Conservation (phyloP, 331 rosid genomes). For the Pyracantha coccinea region DNA sequence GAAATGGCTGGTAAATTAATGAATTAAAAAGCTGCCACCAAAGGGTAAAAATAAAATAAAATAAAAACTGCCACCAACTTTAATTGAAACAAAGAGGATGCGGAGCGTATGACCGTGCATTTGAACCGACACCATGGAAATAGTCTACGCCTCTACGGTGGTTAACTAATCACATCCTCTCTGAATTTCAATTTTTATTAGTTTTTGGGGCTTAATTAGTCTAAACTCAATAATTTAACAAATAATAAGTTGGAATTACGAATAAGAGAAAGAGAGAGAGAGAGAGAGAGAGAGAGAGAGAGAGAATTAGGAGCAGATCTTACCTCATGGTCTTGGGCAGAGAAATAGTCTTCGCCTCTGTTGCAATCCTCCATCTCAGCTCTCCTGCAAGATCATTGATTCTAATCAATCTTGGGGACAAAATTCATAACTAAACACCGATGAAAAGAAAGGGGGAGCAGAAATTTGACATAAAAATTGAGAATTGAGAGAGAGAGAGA, state of each 20-base stretch:
- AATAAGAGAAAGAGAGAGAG: background rate
- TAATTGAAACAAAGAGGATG: background rate
- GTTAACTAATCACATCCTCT: no score
- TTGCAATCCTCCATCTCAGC: conserved; percentile 63
- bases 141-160: background rate
- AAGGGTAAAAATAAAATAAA: no score
- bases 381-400: conserved; percentile 31
- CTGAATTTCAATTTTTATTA: background rate
- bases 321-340: conserved; percentile 56
- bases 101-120: background rate
- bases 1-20: background rate
- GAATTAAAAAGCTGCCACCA: background rate
- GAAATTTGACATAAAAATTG: background rate
- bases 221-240: background rate
- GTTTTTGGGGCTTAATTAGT: background rate
- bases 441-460: background rate
- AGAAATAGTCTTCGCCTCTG: conserved; percentile 41
- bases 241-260: background rate
- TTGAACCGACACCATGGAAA: conserved; percentile 7
- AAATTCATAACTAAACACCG: background rate
- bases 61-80: background rate
- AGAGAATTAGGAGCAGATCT: background rate
- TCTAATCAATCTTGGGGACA: background rate
- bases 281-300: background rate
- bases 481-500: background rate